These are phyloP conservation scores for Coemansia furcata DNA, from an alignment of 192 early-diverging fungal species.

Conservation along the genomic window DNA sequence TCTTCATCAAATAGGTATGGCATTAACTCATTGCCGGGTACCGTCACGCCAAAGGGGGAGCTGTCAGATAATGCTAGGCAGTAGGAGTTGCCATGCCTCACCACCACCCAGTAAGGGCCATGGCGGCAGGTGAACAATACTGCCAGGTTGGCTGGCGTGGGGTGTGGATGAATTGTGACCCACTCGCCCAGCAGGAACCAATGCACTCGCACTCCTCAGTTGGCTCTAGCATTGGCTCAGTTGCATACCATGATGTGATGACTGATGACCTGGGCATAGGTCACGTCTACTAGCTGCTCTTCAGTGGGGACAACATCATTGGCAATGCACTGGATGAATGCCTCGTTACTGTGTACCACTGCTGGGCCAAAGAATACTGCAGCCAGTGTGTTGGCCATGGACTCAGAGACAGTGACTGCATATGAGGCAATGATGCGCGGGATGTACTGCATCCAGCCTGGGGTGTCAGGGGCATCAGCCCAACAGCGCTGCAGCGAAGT, in stretches of 20 bases:
- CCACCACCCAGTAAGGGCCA: constrained; percentile 13
- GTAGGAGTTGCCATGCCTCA: too few relatives aligned
- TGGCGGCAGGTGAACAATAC: not conserved
- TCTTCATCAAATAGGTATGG: too few relatives aligned
- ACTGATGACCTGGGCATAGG: not conserved
- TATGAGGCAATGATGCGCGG: constrained; percentile 14
- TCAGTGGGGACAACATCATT: not conserved
- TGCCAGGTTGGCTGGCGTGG: constrained; percentile 10
- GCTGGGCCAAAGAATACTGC: not conserved
- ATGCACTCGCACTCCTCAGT: not conserved
- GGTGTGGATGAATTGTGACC: not conserved
- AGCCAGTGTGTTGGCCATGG: not conserved
- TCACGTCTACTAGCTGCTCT: not conserved
- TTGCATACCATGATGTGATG: not conserved
- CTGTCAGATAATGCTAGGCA: too few relatives aligned
- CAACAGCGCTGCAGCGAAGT: constrained; percentile 2
- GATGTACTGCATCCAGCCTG: constrained; percentile 11
- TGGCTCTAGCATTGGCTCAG: not conserved
- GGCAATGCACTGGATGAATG: not conserved
- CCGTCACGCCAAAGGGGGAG: too few relatives aligned
- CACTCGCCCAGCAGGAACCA: constrained; percentile 10
- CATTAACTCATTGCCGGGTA: too few relatives aligned
- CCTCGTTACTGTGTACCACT: not conserved
- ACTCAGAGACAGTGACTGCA: constrained; percentile 8
- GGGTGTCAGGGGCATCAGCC: not conserved